These are phyloP conservation scores for Rhizopus microsporus DNA, from an alignment of 371 early-diverging fungal species.

Conservation along the genomic window DNA sequence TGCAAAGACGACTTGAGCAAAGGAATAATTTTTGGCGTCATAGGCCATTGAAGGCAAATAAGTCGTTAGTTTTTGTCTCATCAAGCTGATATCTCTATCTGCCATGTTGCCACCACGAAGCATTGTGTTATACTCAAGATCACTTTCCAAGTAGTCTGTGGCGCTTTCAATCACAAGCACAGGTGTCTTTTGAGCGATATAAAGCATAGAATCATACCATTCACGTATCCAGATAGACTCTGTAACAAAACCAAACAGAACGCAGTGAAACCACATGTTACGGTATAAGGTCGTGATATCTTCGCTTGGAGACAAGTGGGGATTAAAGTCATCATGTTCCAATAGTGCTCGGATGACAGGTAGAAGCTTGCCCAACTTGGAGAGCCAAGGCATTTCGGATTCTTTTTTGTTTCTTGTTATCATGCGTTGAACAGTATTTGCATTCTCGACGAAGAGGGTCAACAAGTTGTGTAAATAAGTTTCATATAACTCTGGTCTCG, in stretches of 20 bases:
- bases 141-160: constrained; percentile 84
- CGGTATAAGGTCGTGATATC: constrained; percentile 76
- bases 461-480: constrained; percentile 59
- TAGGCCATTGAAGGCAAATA: constrained; percentile 44
- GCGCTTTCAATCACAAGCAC: constrained; percentile 74
- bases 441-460: constrained; percentile 70
- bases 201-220: constrained; percentile 68
- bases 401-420: constrained; percentile 55
- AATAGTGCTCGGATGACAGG: constrained; percentile 69
- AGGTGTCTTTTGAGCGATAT: constrained; percentile 87
- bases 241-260: constrained; percentile 74
- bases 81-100: constrained; percentile 50
- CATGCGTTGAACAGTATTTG: constrained; percentile 61
- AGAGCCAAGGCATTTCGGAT: constrained; percentile 52
- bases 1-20: constrained; percentile 79
- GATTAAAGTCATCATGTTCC: constrained; percentile 60
- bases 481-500: constrained; percentile 58
- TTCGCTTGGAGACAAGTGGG: constrained; percentile 59
- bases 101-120: constrained; percentile 63
- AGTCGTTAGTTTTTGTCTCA: constrained; percentile 37
- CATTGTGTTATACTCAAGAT: constrained; percentile 86
- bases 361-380: constrained; percentile 67
- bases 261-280: constrained; percentile 89
- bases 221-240: constrained; percentile 79
- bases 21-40: constrained; percentile 68